Evolutionary conservation across 2,329 filamentous ascomycete genomes (phyloP), one percentile per base, ranked within the genome.

Genomic region (Mariannaea elegans): DNA sequence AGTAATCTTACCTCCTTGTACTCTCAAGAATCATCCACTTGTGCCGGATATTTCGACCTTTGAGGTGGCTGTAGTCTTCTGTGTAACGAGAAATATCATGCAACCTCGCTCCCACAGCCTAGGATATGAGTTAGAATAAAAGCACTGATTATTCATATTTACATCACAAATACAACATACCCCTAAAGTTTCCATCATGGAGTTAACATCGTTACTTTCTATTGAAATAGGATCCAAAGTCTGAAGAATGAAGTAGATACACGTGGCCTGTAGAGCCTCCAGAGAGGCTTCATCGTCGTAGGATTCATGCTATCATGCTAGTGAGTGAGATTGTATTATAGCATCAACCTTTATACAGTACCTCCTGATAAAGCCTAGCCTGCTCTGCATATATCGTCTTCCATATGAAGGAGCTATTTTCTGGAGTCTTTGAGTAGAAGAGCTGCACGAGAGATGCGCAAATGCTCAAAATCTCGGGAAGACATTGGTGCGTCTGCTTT

Each of bases 321-420:
- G 21, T 10, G 24, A 24, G 18, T 7, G 21, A 9, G 4, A 16
- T 29, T 12, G 6, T 23, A 7, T 18, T 9, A n/a, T 31, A 18
- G 19, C 4, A 12, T 4, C 4, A 27, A 2, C 3, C 10, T 4
- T 16, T 6, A 6, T 18, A 38, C 38, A 12, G 27, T 50, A 68
- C 66, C 52, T 63, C 61, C 7, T 21, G 18, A 7, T 44, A 36
- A 3, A 68, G 21, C 24, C 56, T 59, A 1, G n/a, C 41, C 4
- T 46, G n/a, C 23, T 68, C 66, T 1, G 52, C 45, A 10, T 68
- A 64, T 16, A 68, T 67, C 6, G 51, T 63, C 16, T 39, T 56
- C 66, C 66, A 68, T 3, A 68, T 53, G 32, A 62, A 67, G 8
- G 27, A 16, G 7, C 54, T 59, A 31, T 52, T 67, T 2, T 36